Conservation (phyloP, 352 stramenopile genomes). For the Stephanocyclus meneghinianus region DNA sequence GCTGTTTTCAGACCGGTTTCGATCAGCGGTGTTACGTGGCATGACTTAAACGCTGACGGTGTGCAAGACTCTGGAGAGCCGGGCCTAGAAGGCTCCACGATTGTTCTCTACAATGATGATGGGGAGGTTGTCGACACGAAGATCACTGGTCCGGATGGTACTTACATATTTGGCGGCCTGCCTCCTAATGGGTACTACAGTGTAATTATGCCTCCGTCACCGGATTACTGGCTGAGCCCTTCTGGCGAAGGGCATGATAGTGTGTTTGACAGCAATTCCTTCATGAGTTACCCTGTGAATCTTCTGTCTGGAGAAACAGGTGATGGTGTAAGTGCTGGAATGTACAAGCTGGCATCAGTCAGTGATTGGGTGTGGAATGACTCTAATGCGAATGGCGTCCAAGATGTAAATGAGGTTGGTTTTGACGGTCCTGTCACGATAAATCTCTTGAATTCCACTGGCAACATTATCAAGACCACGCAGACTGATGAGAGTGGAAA, state of each 20-base stretch:
- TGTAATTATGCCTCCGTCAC: conserved; percentile 16
- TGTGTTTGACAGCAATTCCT: conserved; percentile 23
- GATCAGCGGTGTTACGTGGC: conserved; percentile 28
- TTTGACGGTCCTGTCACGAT: conserved; percentile 19
- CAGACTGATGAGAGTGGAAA: conserved; percentile 10
- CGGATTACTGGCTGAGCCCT: conserved; percentile 25
- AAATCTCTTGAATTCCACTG: conserved; percentile 24
- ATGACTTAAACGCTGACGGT: conserved; percentile 41
- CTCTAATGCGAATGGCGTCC: conserved; percentile 22
- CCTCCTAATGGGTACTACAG: conserved; percentile 26
- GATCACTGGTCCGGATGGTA: conserved; percentile 16
- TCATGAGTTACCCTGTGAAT: conserved; percentile 2
- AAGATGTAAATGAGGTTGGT: conserved; percentile 20
- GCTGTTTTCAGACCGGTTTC: conserved; percentile 42
- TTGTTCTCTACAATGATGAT: conserved; percentile 25
- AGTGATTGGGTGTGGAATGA: conserved; percentile 30
- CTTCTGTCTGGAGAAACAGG: conserved; percentile 26
- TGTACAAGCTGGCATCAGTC: conserved; percentile 25
- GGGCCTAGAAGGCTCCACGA: conserved; percentile 20
- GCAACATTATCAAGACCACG: conserved; percentile 16
- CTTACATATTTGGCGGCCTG: conserved; percentile 21
- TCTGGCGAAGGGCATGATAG: background rate
- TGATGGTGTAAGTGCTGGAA: conserved; percentile 22
- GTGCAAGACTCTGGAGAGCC: conserved; percentile 23
- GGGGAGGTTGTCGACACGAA: background rate